Evolutionary conservation across 495 filamentous ascomycete genomes (phyloP).

Genomic region (Cenococcum geophilum): DNA sequence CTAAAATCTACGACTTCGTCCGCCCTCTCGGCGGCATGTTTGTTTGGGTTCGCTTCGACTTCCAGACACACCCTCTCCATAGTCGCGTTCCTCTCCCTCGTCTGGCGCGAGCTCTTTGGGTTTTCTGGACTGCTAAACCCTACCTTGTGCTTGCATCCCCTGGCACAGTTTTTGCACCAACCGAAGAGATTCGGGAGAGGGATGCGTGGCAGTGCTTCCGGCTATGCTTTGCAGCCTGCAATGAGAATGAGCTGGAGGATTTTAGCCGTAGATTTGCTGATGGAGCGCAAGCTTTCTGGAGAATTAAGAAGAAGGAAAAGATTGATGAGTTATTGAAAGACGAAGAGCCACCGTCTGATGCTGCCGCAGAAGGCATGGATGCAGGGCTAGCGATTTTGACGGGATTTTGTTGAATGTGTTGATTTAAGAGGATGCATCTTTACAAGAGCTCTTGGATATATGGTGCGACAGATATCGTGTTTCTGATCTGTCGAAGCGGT

Average conservation of each 20-base stretch:
- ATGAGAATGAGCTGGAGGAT: constrained; percentile 56
- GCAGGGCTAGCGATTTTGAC: constrained; percentile 19
- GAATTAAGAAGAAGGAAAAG: constrained; percentile 56
- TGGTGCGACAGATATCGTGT: too few relatives aligned
- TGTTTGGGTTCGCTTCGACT: constrained; percentile 66
- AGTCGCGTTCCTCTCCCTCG: constrained; percentile 40
- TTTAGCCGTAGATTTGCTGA: constrained; percentile 57
- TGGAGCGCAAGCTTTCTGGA: constrained; percentile 69
- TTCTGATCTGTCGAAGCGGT: too few relatives aligned
- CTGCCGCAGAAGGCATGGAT: constrained; percentile 9
- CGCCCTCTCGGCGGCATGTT: constrained; percentile 93
- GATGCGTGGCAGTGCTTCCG: constrained; percentile 61
- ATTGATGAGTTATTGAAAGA: constrained; percentile 52
- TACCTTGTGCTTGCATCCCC: constrained; percentile 60
- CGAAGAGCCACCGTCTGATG: constrained; percentile 14
- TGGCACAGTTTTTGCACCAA: constrained; percentile 66
- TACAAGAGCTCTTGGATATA: too few relatives aligned
- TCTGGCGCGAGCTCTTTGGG: constrained; percentile 61
- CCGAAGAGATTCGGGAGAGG: constrained; percentile 46
- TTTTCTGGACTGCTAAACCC: constrained; percentile 62
- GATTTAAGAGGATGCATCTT: too few relatives aligned
- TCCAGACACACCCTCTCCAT: constrained; percentile 66
- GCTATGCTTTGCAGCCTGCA: constrained; percentile 81
- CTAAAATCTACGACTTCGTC: constrained; percentile 62
- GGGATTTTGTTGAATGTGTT: constrained; percentile 3